Evolutionary conservation across 1,284 basidiomycete genomes (phyloP).

Genomic region (Sanghuangporus baumii): DNA sequence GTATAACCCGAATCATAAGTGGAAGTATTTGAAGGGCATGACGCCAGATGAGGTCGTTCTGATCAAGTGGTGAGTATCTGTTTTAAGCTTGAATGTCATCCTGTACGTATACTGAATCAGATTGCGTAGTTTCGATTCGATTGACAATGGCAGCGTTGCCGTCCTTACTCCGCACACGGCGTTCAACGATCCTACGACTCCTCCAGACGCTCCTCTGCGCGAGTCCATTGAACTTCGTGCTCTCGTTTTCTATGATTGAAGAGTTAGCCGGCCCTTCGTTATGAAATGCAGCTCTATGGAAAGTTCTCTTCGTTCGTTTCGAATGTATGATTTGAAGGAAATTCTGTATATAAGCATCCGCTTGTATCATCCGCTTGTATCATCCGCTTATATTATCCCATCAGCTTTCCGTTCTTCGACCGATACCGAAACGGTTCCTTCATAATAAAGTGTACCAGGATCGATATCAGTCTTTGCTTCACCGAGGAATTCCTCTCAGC

Average conservation of each 20-base stretch:
- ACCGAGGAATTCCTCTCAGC: conserved; percentile 13
- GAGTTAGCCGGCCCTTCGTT: neutral
- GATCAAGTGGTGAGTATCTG: conserved; percentile 55
- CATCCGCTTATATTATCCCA: neutral
- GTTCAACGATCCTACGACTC: conserved; percentile 34
- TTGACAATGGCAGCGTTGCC: conserved; percentile 34
- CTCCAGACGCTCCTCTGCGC: conserved; percentile 28
- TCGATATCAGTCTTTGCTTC: neutral
- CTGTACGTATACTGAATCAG: neutral
- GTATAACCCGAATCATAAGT: conserved; percentile 48
- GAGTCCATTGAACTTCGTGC: conserved; percentile 36
- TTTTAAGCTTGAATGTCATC: neutral
- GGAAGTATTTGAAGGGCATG: conserved; percentile 63
- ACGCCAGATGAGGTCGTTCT: conserved; percentile 57
- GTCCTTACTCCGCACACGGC: conserved; percentile 39
- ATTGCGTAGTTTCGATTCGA: conserved; percentile 29
- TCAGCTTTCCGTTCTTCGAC: conserved; percentile 21
- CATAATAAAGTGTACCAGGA: conserved; percentile 8
- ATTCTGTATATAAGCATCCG: neutral
- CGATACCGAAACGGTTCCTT: conserved; percentile 14
- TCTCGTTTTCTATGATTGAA: conserved; percentile 32
- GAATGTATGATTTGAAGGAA: neutral
- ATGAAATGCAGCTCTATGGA: too few relatives aligned
- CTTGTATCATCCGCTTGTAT: too few relatives aligned
- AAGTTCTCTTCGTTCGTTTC: too few relatives aligned